phyloP scores from a whole-genome alignment of 345 rosid species.

The Camelina neglecta region DNA sequence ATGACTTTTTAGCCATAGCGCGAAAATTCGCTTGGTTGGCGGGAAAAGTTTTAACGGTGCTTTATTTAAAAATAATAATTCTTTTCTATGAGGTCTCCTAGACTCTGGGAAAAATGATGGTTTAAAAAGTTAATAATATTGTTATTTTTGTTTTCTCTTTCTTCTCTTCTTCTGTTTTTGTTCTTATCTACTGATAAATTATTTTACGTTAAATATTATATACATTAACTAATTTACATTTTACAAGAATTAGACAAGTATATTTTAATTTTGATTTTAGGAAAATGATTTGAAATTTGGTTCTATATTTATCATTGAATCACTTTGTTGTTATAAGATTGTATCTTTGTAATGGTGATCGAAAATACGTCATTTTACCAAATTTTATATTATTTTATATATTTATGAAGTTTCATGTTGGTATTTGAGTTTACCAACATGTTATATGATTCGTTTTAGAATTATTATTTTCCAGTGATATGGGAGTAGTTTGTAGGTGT shows the following conservation, averaged over 20 bases:
- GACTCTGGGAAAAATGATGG: background rate
- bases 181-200: background rate
- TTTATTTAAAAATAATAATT: background rate
- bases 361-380: background rate
- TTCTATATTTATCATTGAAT: background rate
- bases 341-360: too few relatives aligned
- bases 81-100: background rate
- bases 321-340: too few relatives aligned
- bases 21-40: constrained; percentile 26
- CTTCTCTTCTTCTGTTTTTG: background rate
- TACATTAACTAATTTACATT: background rate
- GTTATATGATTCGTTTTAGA: background rate
- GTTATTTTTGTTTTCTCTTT: background rate
- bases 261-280: background rate
- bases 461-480: background rate
- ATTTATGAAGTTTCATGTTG: background rate
- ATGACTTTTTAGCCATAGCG: constrained; percentile 9
- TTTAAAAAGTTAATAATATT: background rate
- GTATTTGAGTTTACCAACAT: background rate
- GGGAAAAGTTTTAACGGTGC: constrained; percentile 21
- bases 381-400: background rate
- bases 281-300: background rate
- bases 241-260: background rate
- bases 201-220: background rate
- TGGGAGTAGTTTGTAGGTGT: background rate